Conservation (phyloP, 2,329 filamentous ascomycete genomes). For the Colletotrichum spaethianum region DNA sequence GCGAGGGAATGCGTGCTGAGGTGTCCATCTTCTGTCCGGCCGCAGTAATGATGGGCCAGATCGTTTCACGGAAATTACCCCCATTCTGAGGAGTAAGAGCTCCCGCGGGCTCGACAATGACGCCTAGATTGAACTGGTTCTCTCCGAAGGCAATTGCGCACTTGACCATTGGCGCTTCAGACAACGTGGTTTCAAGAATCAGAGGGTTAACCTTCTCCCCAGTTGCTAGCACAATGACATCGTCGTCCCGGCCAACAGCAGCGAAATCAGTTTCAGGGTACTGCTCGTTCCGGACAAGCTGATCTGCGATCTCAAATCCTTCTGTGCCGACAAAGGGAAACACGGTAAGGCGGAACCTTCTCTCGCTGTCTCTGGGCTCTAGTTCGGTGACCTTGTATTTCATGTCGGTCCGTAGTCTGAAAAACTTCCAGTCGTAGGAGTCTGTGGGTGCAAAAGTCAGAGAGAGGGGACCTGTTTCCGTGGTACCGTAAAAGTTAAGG, state of each 20-base stretch:
- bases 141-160: conserved; percentile 44
- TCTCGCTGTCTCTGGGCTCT: conserved; percentile 40
- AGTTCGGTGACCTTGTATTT: conserved; percentile 44
- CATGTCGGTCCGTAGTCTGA: conserved; percentile 51
- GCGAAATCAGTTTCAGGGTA: conserved; percentile 4
- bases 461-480: conserved; percentile 52
- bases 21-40: no score
- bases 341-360: conserved; percentile 46
- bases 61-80: conserved; percentile 40
- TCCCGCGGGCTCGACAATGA: conserved; percentile 46
- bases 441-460: conserved; percentile 49
- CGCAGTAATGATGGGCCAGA: conserved; percentile 44
- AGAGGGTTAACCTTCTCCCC: conserved; percentile 46
- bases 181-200: conserved; percentile 44
- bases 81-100: no score
- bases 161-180: conserved; percentile 40
- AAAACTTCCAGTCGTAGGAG: conserved; percentile 51
- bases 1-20: no score
- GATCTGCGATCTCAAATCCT: conserved; percentile 51
- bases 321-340: conserved; percentile 46
- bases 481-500: conserved; percentile 54
- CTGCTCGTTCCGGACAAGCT: conserved; percentile 48
- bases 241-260: conserved; percentile 51
- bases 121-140: conserved; percentile 43
- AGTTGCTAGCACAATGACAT: conserved; percentile 46